phyloP scores from a whole-genome alignment of 768 basidiomycete genomes.

The Galerina marginata region DNA sequence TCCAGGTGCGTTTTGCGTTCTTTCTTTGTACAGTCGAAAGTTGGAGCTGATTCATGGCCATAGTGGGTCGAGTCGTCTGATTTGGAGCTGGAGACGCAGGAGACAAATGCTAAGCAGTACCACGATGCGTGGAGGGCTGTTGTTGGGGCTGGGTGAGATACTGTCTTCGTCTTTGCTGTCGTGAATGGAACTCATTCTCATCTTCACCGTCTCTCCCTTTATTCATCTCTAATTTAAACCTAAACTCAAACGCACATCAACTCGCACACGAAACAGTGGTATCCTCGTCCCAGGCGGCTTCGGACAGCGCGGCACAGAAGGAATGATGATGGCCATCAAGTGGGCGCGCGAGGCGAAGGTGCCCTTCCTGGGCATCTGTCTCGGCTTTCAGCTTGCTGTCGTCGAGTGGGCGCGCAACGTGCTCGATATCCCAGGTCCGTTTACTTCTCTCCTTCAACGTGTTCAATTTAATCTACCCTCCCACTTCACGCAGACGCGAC shows the following conservation, averaged over 20 bases:
- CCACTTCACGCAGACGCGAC: conserved; percentile 63
- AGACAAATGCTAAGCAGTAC: conserved; percentile 82
- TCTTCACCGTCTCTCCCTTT: too few species aligned
- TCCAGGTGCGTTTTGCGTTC: conserved; percentile 61
- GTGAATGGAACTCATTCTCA: background rate
- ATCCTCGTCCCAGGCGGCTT: conserved; percentile 98
- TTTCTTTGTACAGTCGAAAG: background rate
- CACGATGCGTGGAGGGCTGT: conserved; percentile 96
- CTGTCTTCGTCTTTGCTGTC: conserved; percentile 10
- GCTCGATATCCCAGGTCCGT: conserved; percentile 63
- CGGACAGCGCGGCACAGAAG: conserved; percentile 90
- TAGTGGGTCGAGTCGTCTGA: conserved; percentile 98
- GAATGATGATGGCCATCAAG: conserved; percentile 98
- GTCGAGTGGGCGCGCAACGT: conserved; percentile 93
- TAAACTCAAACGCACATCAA: too few species aligned
- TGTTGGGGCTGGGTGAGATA: conserved; percentile 82
- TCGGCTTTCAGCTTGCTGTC: conserved; percentile 97
- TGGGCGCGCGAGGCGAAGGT: conserved; percentile 95
- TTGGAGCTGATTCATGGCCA: too few species aligned
- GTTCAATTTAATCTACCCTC: conserved; percentile 4
- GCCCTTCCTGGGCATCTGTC: conserved; percentile 95
- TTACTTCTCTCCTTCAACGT: background rate
- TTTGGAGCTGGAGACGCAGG: conserved; percentile 82
- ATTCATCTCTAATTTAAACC: too few species aligned
- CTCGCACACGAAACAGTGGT: conserved; percentile 54